Percentiles rank a stretch among this genome's conserved stretches.
Evolutionary conservation across 352 stramenopile species (phyloP).

Genomic region (Aphanomyces cochlioides): DNA sequence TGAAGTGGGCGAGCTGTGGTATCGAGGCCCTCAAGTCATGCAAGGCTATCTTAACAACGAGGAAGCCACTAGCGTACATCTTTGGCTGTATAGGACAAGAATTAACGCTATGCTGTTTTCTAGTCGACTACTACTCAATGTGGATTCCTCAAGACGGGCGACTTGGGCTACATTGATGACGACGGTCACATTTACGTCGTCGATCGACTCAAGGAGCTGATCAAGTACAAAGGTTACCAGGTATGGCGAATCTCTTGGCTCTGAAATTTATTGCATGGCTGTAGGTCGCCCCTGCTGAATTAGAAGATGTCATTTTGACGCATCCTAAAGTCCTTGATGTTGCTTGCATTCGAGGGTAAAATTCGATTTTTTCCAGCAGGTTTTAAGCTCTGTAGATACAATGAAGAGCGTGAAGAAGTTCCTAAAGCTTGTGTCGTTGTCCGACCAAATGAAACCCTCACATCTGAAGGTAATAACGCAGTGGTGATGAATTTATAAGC

Average conservation of each 20-base stretch:
- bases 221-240: conserved; percentile 94
- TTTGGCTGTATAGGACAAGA: not conserved
- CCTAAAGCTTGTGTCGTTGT: conserved; percentile 58
- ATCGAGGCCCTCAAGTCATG: conserved; percentile 81
- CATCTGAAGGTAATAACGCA: not conserved
- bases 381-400: conserved; percentile 1
- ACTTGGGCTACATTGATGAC: conserved; percentile 90
- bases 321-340: conserved; percentile 52
- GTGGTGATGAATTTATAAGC: too few relatives aligned
- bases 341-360: conserved; percentile 49
- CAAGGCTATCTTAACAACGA: conserved; percentile 86
- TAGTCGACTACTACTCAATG: conserved; percentile 61
- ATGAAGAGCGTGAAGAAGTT: not conserved
- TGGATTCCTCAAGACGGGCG: conserved; percentile 86
- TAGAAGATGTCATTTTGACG: conserved; percentile 87
- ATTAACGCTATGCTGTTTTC: not conserved
- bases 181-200: conserved; percentile 91
- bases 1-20: conserved; percentile 62
- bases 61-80: conserved; percentile 58
- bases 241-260: not conserved
- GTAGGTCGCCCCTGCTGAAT: conserved; percentile 83
- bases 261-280: not conserved
- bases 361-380: conserved; percentile 13
- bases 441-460: not conserved
- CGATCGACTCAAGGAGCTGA: conserved; percentile 92